phyloP scores from a whole-genome alignment of 2,329 filamentous ascomycete species.

The Penicillium glabrum region DNA sequence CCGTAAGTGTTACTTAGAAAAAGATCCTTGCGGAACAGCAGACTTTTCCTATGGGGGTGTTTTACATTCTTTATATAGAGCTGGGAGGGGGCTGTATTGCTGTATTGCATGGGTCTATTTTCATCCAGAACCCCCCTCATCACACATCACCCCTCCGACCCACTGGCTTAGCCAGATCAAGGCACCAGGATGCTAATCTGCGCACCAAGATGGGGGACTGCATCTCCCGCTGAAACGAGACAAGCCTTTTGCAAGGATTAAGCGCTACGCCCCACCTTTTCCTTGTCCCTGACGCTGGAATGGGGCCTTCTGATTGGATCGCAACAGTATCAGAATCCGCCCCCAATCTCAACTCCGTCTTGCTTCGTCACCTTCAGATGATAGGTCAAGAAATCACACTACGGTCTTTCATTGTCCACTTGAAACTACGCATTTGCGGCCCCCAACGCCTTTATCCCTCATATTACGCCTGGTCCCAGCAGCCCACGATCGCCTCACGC shows the following conservation, averaged over 20 bases:
- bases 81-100: neutral
- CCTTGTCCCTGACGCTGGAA: neutral
- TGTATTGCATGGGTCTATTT: neutral
- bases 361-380: neutral
- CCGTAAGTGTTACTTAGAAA: neutral
- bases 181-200: neutral
- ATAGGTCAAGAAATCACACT: neutral
- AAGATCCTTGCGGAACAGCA: neutral
- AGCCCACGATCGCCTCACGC: neutral
- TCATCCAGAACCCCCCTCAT: neutral
- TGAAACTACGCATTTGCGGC: neutral
- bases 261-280: neutral
- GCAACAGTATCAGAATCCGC: neutral
- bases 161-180: neutral
- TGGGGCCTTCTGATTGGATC: neutral
- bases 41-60: neutral
- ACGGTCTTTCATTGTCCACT: neutral
- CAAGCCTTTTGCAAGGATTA: neutral
- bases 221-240: neutral
- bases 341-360: neutral
- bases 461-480: neutral
- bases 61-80: neutral
- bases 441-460: neutral
- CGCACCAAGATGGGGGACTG: neutral
- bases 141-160: neutral